Evolutionary conservation across 208 protist genomes (phyloP), one percentile per base, ranked within the genome.

Genomic region (Leishmania tropica): DNA sequence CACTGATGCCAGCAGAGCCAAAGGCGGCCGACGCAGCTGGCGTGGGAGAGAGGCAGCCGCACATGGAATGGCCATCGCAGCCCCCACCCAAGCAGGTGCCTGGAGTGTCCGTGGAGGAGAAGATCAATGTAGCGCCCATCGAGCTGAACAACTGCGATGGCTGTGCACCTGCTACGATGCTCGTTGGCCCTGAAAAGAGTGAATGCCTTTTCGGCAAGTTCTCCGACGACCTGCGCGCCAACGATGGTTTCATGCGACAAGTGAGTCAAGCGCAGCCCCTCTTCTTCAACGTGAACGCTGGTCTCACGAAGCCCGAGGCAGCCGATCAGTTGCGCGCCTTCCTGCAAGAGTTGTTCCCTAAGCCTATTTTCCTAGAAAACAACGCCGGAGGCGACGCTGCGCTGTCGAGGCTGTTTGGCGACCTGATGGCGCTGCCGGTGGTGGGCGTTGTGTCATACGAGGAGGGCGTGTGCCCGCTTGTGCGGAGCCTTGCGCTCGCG

Each of bases 381-480:
- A 58, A 73, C 10, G 79, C 24, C 17, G 53, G 64, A 24, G 78
- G 76, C 0, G 78, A 78, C 19, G 24, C 37, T 0, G 73, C 73
- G 42, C 80, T 87, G 70, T 72, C 48, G 21, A 21, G 8, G 28
- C 2, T 79, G 62, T 94, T 89, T 64, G 54, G 56, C 7, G 24
- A 58, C 31, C 81, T 94, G 75, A 94, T 94, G 90, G 58, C 62
- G n/a, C 76, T 94, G 75, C 90, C 90, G 35, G 75, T 91, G 40
- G 73, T 93, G 21, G 81, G 84, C 4, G 68, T 93, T 40, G 79
- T 85, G 67, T 88, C 83, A 37, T 87, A 85, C 78, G 80, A 51
- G 78, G 85, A 89, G 80, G 81, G 81, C 40, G 84, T 85, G 60
- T 93, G 89, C 62, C 87, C 87, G 60, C 65, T 89, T 35, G 85